These are phyloP conservation scores for Phalaenopsis aphrodite DNA, from an alignment of 106 monocot species.

Conservation along the genomic window DNA sequence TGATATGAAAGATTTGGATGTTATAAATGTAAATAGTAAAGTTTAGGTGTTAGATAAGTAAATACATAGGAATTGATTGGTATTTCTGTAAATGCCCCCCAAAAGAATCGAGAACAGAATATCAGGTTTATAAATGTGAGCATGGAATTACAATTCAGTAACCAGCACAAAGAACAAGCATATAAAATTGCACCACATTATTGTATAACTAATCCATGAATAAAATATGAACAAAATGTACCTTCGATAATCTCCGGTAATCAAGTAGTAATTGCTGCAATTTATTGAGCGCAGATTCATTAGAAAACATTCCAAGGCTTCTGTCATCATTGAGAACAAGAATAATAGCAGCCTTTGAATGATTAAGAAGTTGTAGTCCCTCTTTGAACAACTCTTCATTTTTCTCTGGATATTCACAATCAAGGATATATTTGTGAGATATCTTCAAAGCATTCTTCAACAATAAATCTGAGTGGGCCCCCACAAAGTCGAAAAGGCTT, in stretches of 20 bases:
- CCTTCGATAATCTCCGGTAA: conserved; percentile 5
- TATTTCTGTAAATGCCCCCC: no score
- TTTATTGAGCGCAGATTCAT: not conserved
- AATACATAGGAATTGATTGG: no score
- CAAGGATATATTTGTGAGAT: not conserved
- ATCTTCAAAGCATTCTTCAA: conserved; percentile 10
- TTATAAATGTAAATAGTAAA: no score
- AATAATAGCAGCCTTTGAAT: conserved; percentile 8
- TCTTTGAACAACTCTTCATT: not conserved
- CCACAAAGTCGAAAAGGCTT: conserved; percentile 9
- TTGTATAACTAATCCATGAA: not conserved
- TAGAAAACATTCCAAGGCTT: not conserved
- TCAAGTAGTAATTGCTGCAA: conserved; percentile 3
- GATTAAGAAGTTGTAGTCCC: conserved; percentile 4
- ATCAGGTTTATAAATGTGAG: not conserved
- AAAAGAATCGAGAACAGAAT: no score
- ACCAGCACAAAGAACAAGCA: not conserved
- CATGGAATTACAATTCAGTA: not conserved
- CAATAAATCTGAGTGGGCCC: conserved; percentile 5
- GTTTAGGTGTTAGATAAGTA: no score
- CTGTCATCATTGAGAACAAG: conserved; percentile 4
- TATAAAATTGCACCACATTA: not conserved
- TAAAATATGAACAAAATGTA: not conserved
- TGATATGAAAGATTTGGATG: no score
- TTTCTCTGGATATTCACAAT: conserved; percentile 10